These are phyloP conservation scores for Penicillium sp. DNA, from an alignment of 2,329 filamentous ascomycete genomes.

Conservation along the genomic window DNA sequence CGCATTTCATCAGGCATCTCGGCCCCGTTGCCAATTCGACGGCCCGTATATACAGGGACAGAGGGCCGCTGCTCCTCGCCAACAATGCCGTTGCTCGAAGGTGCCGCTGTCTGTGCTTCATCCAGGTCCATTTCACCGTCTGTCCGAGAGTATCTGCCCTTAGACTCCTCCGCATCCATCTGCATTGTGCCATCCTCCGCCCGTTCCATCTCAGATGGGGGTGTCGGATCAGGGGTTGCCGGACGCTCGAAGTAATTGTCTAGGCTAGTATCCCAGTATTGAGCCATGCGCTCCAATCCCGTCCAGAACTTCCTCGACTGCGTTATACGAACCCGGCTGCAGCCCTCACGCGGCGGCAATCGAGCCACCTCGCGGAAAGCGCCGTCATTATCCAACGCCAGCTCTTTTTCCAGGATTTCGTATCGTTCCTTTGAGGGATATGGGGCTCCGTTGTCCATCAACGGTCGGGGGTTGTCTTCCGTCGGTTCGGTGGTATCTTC, in stretches of 20 bases:
- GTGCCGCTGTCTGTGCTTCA: neutral
- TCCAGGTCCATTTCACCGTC: conserved; percentile 29
- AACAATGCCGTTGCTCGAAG: neutral
- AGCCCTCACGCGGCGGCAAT: conserved; percentile 44
- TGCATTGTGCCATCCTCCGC: conserved; percentile 23
- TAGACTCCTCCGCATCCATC: conserved; percentile 13
- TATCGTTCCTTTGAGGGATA: conserved; percentile 51
- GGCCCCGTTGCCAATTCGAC: conserved; percentile 55
- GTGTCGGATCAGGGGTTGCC: conserved; percentile 23
- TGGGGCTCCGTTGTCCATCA: conserved; percentile 50
- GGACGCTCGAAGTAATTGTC: conserved; percentile 54
- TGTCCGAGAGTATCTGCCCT: conserved; percentile 16
- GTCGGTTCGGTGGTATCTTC: conserved; percentile 20
- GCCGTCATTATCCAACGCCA: conserved; percentile 55
- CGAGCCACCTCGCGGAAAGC: conserved; percentile 57
- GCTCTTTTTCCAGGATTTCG: conserved; percentile 49
- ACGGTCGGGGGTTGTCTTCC: conserved; percentile 27
- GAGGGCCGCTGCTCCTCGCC: neutral
- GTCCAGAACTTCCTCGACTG: conserved; percentile 62
- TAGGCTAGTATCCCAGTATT: conserved; percentile 61
- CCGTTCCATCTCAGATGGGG: conserved; percentile 18
- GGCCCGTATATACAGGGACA: conserved; percentile 53
- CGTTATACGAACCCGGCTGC: conserved; percentile 50
- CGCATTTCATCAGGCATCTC: conserved; percentile 61
- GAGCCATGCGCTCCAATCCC: conserved; percentile 57